A percentile compares a stretch with the other conserved stretches of the same genome.
Evolutionary conservation across 305 asterid species (phyloP).

Genomic region (Caryopteris hybrid): DNA sequence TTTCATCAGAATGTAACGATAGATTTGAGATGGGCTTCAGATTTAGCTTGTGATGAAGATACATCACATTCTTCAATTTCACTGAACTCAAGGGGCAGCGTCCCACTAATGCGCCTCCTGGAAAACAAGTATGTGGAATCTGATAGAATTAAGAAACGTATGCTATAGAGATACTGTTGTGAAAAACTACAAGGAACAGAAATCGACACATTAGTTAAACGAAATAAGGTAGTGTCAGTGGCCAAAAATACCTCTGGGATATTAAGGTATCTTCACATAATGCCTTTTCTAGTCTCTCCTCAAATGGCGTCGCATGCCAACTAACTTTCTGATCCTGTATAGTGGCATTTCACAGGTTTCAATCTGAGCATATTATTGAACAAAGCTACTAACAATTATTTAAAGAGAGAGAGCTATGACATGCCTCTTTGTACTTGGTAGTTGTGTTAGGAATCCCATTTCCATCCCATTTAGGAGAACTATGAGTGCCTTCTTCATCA

Average conservation of each 20-base stretch:
- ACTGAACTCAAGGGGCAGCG: slow-evolving; percentile 33
- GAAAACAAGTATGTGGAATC: slow-evolving; percentile 6
- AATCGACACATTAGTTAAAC: not conserved
- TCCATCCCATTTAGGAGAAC: slow-evolving; percentile 79
- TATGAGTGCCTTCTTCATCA: slow-evolving; percentile 41
- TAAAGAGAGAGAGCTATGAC: not conserved
- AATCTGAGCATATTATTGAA: not conserved
- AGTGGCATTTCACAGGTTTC: slow-evolving; percentile 7
- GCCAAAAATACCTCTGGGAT: slow-evolving; percentile 51
- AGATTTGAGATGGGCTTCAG: slow-evolving; percentile 35
- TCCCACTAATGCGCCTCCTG: slow-evolving; percentile 55
- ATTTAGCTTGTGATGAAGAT: slow-evolving; percentile 45
- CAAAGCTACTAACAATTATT: not conserved
- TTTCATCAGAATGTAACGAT: slow-evolving; percentile 34
- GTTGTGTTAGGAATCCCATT: slow-evolving; percentile 93
- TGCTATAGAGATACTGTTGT: no score
- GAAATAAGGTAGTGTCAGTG: no score
- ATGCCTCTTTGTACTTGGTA: slow-evolving; percentile 88
- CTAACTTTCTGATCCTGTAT: slow-evolving; percentile 90
- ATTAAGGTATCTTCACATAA: slow-evolving; percentile 55
- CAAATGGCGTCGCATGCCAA: slow-evolving; percentile 98
- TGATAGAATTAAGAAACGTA: not conserved
- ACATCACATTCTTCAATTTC: slow-evolving; percentile 61
- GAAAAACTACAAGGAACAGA: not conserved
- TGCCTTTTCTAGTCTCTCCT: slow-evolving; percentile 90